Evolutionary conservation across 164 flowering plant species (phyloP).

Genomic region (Litsea cubeba): DNA sequence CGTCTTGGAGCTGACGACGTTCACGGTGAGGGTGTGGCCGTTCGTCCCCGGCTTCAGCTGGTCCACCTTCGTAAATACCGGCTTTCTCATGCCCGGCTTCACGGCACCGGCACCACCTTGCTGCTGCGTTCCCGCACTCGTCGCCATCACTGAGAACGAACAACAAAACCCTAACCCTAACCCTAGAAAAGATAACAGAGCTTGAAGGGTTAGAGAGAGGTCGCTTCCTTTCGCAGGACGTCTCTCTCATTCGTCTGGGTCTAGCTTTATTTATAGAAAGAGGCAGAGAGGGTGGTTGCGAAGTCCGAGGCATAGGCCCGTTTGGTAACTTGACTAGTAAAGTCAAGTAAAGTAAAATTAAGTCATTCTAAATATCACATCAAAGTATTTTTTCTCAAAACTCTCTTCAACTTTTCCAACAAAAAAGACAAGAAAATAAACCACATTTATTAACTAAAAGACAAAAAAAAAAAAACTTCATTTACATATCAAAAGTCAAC

Average conservation of each 20-base stretch:
- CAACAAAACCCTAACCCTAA: constrained; percentile 2
- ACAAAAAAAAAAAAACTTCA: no score
- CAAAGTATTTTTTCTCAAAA: no score
- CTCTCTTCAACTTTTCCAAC: no score
- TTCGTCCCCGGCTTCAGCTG: constrained; percentile 47
- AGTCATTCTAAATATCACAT: no score
- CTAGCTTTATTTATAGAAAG: not conserved
- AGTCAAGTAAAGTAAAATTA: no score
- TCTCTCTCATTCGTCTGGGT: not conserved
- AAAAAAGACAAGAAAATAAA: no score
- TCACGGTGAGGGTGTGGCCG: constrained; percentile 49
- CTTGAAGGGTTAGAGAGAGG: not conserved
- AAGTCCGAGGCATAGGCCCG: no score
- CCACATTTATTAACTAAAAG: no score
- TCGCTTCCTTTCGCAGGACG: not conserved
- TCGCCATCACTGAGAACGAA: constrained; percentile 3
- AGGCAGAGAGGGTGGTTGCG: not conserved
- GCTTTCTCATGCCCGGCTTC: constrained; percentile 43
- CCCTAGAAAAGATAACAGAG: not conserved
- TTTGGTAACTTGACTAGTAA: no score
- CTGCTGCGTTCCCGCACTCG: constrained; percentile 10
- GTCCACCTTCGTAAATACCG: constrained; percentile 51
- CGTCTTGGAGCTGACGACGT: constrained; percentile 34
- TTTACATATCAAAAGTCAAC: no score
- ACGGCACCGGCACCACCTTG: constrained; percentile 2